Percentiles rank a stretch among this genome's conserved stretches.
Conservation (phyloP, 768 basidiomycete species). For the Pholiota conissans region DNA sequence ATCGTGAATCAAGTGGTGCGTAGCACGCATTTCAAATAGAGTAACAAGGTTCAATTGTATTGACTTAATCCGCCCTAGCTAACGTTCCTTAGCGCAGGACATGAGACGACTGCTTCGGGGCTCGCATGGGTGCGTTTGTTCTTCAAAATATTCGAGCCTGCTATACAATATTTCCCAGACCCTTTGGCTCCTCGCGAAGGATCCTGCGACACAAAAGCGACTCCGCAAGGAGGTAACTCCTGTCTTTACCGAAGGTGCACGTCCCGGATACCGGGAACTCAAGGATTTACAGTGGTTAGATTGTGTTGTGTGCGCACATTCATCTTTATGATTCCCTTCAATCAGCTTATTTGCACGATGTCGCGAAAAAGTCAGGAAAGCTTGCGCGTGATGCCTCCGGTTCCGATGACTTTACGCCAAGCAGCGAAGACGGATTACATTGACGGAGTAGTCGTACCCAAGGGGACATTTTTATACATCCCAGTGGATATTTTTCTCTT, state of each 20-base stretch:
- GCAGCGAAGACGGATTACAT: constrained; percentile 40
- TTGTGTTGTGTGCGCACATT: constrained; percentile 33
- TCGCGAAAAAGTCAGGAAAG: constrained; percentile 36
- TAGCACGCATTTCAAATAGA: too few relatives aligned
- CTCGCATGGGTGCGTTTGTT: constrained; percentile 38
- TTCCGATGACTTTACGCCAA: constrained; percentile 38
- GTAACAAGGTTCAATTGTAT: background rate
- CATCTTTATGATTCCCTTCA: background rate
- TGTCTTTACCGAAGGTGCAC: constrained; percentile 29
- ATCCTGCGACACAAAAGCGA: constrained; percentile 40
- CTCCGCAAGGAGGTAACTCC: constrained; percentile 46
- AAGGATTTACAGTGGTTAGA: constrained; percentile 36
- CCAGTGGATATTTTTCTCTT: constrained; percentile 32
- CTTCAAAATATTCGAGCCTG: background rate
- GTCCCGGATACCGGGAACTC: constrained; percentile 40
- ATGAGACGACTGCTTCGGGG: constrained; percentile 40
- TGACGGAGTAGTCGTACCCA: constrained; percentile 41
- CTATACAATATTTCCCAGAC: constrained; percentile 24
- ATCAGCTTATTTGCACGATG: background rate
- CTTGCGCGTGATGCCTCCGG: constrained; percentile 42
- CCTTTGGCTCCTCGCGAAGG: constrained; percentile 44
- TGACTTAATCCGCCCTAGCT: constrained; percentile 23
- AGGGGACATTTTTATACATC: constrained; percentile 44
- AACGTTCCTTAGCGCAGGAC: constrained; percentile 43
- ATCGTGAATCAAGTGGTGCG: constrained; percentile 52